Base-by-base conservation (phyloP, 768 basidiomycete species). In the Melanogaster broomeanus region DNA sequence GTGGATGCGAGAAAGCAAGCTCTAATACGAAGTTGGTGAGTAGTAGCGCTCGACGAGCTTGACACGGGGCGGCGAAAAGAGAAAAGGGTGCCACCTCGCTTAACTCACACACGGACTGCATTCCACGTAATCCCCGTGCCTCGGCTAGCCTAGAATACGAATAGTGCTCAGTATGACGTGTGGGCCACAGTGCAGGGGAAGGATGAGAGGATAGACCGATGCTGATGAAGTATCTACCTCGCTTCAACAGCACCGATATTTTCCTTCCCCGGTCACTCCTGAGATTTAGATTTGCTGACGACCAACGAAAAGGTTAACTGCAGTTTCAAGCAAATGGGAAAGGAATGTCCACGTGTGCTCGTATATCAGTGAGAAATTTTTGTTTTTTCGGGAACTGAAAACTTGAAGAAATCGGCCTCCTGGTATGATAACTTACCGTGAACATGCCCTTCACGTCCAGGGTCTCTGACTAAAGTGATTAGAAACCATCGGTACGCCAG, bases 181-280 rank as follows among this genome's bases (percentile, higher is more conserved):
- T 1, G 87, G 88, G 0, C 88, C 87, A 0, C 59, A 60, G 2
- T 77, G 75, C 0, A 65, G 55, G 4, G 70, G 62, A 4, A 71
- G 68, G 51, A 78, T 72, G 42, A 85, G 75, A 0, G 88, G 88
- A 55, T 64, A 89, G 6, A 82, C 68, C 11, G 86, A 66, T 0
- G 81, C n/a, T 77, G 54, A 89, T 77, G 21, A 89, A 76, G 52
- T 78, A 77, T 15, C 85, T 87, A 0, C 84, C 87, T 1, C 80
- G 75, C 49, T 81, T 83, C 45, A 85, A 65, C 15, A 90, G 63
- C 15, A 72, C 67, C 2, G 71, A 67, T 68, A 89, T 84, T 57
- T 84, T 74, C 13, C 60, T 56, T 1, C 78, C 88, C 87, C 86
- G 88, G 16, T 75, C 75, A 3, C 56, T 39, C 11, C 88, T 76